A percentile compares a stretch with the other conserved stretches of the same genome.
Evolutionary conservation across 1,284 basidiomycete genomes (phyloP).

Genomic region (Chalciporus sp.): DNA sequence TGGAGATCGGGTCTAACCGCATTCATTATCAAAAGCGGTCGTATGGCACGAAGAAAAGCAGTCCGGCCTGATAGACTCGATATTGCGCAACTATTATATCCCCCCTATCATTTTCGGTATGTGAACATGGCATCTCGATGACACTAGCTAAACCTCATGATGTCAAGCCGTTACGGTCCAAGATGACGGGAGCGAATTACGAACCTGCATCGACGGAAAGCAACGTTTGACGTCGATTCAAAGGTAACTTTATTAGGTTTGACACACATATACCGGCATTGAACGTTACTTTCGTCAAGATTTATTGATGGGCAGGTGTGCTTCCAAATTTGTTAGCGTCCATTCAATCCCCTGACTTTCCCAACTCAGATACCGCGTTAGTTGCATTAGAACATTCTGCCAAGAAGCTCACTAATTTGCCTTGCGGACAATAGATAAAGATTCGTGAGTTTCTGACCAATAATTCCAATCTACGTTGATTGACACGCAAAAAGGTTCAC

Average conservation of each 20-base stretch:
- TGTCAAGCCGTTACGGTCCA: conserved; percentile 21
- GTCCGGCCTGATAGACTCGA: conserved; percentile 53
- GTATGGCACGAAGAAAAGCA: conserved; percentile 52
- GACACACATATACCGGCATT: neutral
- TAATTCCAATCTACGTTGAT: neutral
- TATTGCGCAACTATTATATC: conserved; percentile 58
- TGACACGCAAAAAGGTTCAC: conserved; percentile 31
- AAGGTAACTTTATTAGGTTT: conserved; percentile 33
- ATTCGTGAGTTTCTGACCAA: conserved; percentile 37
- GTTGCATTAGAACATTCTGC: conserved; percentile 17
- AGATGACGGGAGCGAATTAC: conserved; percentile 46
- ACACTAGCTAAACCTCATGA: neutral
- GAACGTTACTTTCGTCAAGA: conserved; percentile 23
- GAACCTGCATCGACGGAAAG: conserved; percentile 57
- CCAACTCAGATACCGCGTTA: conserved; percentile 36
- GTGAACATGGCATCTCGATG: conserved; percentile 9
- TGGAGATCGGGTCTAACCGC: conserved; percentile 3
- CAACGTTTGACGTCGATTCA: conserved; percentile 56
- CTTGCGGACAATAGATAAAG: conserved; percentile 35
- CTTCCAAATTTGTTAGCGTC: conserved; percentile 5
- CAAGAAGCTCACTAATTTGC: conserved; percentile 5
- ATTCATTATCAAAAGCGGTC: conserved; percentile 39
- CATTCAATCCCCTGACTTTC: conserved; percentile 1
- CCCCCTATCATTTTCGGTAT: conserved; percentile 55
- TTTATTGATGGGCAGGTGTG: conserved; percentile 54